Evolutionary conservation across 768 basidiomycete species (phyloP), one percentile per base, ranked within the genome.

Genomic region (Lentinula detonsa): DNA sequence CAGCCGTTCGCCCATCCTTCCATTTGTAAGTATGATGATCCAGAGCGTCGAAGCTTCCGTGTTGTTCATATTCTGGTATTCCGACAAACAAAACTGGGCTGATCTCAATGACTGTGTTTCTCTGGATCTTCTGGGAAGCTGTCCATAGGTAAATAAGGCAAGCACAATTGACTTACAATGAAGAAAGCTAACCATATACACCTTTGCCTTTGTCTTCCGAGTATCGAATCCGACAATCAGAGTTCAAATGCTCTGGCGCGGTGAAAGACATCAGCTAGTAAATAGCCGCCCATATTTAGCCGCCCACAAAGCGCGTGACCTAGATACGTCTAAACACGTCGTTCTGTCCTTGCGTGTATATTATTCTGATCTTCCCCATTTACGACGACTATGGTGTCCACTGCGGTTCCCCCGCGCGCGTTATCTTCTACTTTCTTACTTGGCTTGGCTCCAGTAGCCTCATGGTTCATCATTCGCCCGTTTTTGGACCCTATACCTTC

Each of bases 41-140:
- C 9, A 93, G 74, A 0, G 86, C 70, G 0, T 89, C 93, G 63
- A 86, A 70, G 65, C 70, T 74, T 65, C 86, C 84, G 72, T 91
- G 81, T 4, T 70, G 68, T 49, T 82, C 77, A 65, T 93, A 95
- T 73, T 95, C 92, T 28, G 83, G 77, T 60, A 80, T 78, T 4
- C 76, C 70, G 67, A 95, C 84, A 10, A 96, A 75, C n/a, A 96
- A 74, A 18, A 93, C 91, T 2, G 95, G 95, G 63, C 89, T 90
- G 65, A 86, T 82, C 71, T 97, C 95, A 62, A 98, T 70, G n/a
- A 89, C 65, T 0, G 88, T 87, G 11, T 82, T 78, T 10, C 79
- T 72, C 18, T 86, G 78, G 62, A 94, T 85, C 35, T 64, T 64
- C 16, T 74, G 73, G 7, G 81, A 75, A 21, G 90, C 84, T 85